phyloP scores from a whole-genome alignment of 2,329 filamentous ascomycete genomes.

The Whalleya microplaca region DNA sequence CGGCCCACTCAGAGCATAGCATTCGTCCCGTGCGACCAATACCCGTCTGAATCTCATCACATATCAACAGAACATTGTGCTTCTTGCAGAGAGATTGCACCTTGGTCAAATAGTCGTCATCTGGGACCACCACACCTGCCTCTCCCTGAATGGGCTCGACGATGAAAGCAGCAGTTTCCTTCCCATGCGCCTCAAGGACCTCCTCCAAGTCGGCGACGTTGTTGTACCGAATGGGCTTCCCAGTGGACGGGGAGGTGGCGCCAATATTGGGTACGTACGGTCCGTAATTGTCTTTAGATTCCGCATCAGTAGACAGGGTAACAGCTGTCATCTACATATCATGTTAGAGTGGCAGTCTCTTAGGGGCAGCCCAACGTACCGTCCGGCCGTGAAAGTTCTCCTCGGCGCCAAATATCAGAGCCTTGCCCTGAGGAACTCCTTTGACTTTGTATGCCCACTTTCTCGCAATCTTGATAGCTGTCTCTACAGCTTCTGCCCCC shows the following conservation, averaged over 20 bases:
- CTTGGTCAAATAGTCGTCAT: slow-evolving; percentile 81
- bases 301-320: slow-evolving; percentile 91
- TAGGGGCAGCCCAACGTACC: slow-evolving; percentile 55
- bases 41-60: slow-evolving; percentile 97
- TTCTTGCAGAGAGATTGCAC: slow-evolving; percentile 88
- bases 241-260: slow-evolving; percentile 73
- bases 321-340: slow-evolving; percentile 80
- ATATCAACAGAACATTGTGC: slow-evolving; percentile 94
- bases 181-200: slow-evolving; percentile 78
- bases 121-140: slow-evolving; percentile 93
- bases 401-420: slow-evolving; percentile 78
- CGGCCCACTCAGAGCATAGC: slow-evolving; percentile 92
- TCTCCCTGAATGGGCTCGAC: slow-evolving; percentile 98
- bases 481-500: slow-evolving; percentile 94
- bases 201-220: slow-evolving; percentile 79
- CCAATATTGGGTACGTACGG: slow-evolving; percentile 92
- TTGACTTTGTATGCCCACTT: slow-evolving; percentile 99
- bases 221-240: slow-evolving; percentile 82
- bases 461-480: slow-evolving; percentile 90
- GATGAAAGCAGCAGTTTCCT: slow-evolving; percentile 88
- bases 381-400: slow-evolving; percentile 98
- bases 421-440: slow-evolving; percentile 81
- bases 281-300: slow-evolving; percentile 95
- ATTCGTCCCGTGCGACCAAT: slow-evolving; percentile 94
- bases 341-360: slow-evolving; percentile 15